Percentiles rank a stretch among this genome's conserved stretches.
These are phyloP conservation scores for Panicum hallii DNA, from an alignment of 202 grass and related monocot species.

Conservation along the genomic window DNA sequence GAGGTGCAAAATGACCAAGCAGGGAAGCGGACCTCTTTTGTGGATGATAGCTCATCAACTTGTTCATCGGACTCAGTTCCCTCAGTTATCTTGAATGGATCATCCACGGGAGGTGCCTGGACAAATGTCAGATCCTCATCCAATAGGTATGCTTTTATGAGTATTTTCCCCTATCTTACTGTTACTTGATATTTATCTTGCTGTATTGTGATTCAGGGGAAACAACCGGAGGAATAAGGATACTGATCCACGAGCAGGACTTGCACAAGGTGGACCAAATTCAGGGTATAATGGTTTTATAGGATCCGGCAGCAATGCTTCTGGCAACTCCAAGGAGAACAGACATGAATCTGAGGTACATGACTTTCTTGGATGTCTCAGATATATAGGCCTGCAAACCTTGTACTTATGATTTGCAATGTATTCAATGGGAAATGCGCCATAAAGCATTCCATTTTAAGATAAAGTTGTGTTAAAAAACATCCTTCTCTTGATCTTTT, in stretches of 20 bases:
- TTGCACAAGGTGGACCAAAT: constrained; percentile 48
- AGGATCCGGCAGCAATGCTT: constrained; percentile 49
- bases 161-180: neutral
- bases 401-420: constrained; percentile 4
- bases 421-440: constrained; percentile 6
- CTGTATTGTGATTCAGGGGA: constrained; percentile 53
- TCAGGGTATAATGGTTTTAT: constrained; percentile 54
- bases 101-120: constrained; percentile 56
- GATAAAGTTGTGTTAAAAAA: constrained; percentile 9
- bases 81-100: constrained; percentile 66
- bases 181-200: constrained; percentile 45
- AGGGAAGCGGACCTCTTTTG: constrained; percentile 65
- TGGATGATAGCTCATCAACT: constrained; percentile 91
- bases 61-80: constrained; percentile 89
- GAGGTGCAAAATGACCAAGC: constrained; percentile 68
- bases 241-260: constrained; percentile 47
- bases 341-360: constrained; percentile 57
- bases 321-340: constrained; percentile 44
- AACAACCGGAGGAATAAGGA: constrained; percentile 71
- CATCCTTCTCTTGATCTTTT: neutral
- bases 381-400: neutral
- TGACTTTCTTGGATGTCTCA: constrained; percentile 6
- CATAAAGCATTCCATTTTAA: constrained; percentile 4
- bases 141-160: constrained; percentile 63
- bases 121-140: constrained; percentile 72